phyloP scores from a whole-genome alignment of 352 stramenopile genomes.

The Phytophthora pluvialis region DNA sequence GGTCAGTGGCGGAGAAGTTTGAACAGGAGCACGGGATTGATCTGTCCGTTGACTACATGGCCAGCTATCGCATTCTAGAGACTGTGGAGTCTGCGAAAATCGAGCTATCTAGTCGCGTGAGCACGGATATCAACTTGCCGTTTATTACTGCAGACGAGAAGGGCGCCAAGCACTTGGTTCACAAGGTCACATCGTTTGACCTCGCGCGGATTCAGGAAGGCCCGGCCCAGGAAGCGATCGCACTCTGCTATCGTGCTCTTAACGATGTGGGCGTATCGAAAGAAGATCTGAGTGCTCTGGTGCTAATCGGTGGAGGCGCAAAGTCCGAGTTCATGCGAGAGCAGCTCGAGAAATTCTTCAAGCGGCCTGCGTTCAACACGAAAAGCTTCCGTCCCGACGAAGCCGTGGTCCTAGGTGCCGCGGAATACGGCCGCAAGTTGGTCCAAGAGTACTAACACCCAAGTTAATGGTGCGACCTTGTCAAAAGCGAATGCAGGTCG shows the following conservation, averaged over 20 bases:
- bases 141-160: slow-evolving; percentile 79
- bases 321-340: slow-evolving; percentile 58
- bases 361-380: slow-evolving; percentile 48
- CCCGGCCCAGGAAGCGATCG: slow-evolving; percentile 37
- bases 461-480: slow-evolving; percentile 1
- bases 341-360: slow-evolving; percentile 61
- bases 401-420: slow-evolving; percentile 63
- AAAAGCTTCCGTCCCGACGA: slow-evolving; percentile 66
- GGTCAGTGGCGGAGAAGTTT: slow-evolving; percentile 61
- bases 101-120: slow-evolving; percentile 60
- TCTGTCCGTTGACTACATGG: slow-evolving; percentile 72
- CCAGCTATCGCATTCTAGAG: slow-evolving; percentile 71
- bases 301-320: slow-evolving; percentile 66
- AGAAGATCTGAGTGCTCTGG: slow-evolving; percentile 48
- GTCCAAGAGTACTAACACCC: slow-evolving; percentile 37
- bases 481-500: not conserved
- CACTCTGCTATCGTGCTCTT: slow-evolving; percentile 48
- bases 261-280: slow-evolving; percentile 42
- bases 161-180: slow-evolving; percentile 75
- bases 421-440: slow-evolving; percentile 60
- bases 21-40: slow-evolving; percentile 63
- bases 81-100: slow-evolving; percentile 76
- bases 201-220: slow-evolving; percentile 52
- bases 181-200: slow-evolving; percentile 64
- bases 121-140: slow-evolving; percentile 74